Evolutionary conservation across 1,284 basidiomycete species (phyloP).

Genomic region (Ustilago hordei): DNA sequence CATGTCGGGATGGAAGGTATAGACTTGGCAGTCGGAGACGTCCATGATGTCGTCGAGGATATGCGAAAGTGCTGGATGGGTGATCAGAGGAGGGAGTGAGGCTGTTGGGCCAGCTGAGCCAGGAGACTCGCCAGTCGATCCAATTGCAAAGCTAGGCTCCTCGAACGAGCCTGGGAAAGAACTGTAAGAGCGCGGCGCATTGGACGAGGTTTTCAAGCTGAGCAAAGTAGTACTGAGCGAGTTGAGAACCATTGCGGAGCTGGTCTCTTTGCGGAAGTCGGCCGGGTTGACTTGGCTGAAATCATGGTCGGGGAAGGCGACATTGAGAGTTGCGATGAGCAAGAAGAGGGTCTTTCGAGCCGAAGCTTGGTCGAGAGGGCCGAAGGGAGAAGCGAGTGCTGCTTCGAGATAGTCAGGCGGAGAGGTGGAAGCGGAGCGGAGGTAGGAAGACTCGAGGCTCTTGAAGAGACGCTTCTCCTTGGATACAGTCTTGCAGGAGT

Average conservation of each 20-base stretch:
- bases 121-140: conserved; percentile 26
- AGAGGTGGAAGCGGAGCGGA: conserved; percentile 62
- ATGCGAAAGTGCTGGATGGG: conserved; percentile 84
- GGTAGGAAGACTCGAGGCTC: conserved; percentile 74
- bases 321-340: conserved; percentile 94
- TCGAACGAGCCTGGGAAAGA: conserved; percentile 60
- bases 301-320: conserved; percentile 97
- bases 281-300: conserved; percentile 92
- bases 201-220: conserved; percentile 59
- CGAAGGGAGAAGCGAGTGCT: conserved; percentile 67
- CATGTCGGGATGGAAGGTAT: conserved; percentile 91
- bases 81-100: conserved; percentile 46
- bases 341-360: conserved; percentile 90
- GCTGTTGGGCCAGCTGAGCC: conserved; percentile 25
- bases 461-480: conserved; percentile 97
- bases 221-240: conserved; percentile 66
- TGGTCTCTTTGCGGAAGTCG: conserved; percentile 79
- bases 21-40: conserved; percentile 92
- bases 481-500: conserved; percentile 96
- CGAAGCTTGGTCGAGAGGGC: conserved; percentile 71
- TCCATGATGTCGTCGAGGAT: conserved; percentile 91
- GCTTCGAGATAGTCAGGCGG: conserved; percentile 66
- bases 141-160: conserved; percentile 49
- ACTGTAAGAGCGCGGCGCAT: conserved; percentile 60
- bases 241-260: conserved; percentile 64